Evolutionary conservation across 2,329 filamentous ascomycete species (phyloP), one percentile per base, ranked within the genome.

Genomic region (Thelonectria olida): DNA sequence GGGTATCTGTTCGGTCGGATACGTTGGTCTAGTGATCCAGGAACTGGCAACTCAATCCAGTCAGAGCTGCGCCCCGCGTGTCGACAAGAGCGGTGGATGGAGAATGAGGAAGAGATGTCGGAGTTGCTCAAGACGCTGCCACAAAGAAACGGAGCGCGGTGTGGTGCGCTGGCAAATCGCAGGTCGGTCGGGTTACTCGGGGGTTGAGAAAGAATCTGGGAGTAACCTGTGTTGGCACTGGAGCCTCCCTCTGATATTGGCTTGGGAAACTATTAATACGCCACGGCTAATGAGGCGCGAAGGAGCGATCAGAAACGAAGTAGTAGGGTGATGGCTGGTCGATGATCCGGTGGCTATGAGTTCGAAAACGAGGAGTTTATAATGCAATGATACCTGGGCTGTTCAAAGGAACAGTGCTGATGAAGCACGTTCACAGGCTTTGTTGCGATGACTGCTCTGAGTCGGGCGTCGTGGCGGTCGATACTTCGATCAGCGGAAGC

Each of bases 401-500:
- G 48, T 48, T 58, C 51, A 56, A 42, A 49, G 47, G 47, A 51
- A 55, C 23, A 45, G 38, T 53, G 38, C 41, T 52, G n/a, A n/a
- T n/a, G 49, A 47, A 48, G 47, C 39, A 56, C 48, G 54, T 47
- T 54, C 47, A 31, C 62, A 15, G n/a, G n/a, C 12, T 54, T 58
- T 63, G 57, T 48, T 57, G 42, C 58, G 48, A 57, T 61, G 53
- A 53, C 60, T 62, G 50, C 50, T 67, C 61, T 57, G 62, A 12
- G n/a, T 9, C n/a, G 34, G 57, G 58, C 58, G 54, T 67, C 56
- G 66, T 69, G 63, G 58, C 58, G 60, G 67, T 55, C 56, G 59
- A 45, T 53, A 64, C 38, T 41, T 41, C 17, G 38, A n/a, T n/a
- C 36, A 39, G 10, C 10, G 45, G 62, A 62, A 65, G 62, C 66